Evolutionary conservation across 2,329 filamentous ascomycete genomes (phyloP).

Genomic region (Beauveria sp.): DNA sequence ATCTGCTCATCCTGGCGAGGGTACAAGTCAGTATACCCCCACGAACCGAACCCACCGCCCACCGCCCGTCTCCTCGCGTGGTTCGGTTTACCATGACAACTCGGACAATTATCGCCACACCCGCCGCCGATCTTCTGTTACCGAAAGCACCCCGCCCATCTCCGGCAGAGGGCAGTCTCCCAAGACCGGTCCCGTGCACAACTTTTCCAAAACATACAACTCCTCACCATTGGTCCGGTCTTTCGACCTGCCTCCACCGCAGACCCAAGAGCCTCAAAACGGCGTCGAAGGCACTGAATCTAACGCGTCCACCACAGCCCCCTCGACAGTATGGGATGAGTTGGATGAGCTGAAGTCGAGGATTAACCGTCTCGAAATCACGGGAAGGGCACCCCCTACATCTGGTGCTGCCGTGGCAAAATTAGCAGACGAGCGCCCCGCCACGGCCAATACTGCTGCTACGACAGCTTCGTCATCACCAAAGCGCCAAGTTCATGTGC

Average conservation of each 20-base stretch:
- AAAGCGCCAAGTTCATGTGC: conserved; percentile 44
- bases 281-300: conserved; percentile 69
- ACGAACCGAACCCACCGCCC: conserved; percentile 28
- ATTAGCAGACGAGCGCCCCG: conserved; percentile 70
- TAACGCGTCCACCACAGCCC: conserved; percentile 76
- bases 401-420: conserved; percentile 73
- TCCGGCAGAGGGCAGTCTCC: conserved; percentile 37
- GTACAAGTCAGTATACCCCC: conserved; percentile 17
- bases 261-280: conserved; percentile 27
- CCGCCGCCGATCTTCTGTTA: conserved; percentile 36
- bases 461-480: conserved; percentile 90
- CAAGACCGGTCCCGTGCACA: conserved; percentile 25
- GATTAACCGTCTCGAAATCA: conserved; percentile 82
- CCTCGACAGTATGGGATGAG: conserved; percentile 96
- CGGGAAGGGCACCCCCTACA: conserved; percentile 76
- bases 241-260: conserved; percentile 25
- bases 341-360: conserved; percentile 90
- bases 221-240: conserved; percentile 51
- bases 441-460: conserved; percentile 82
- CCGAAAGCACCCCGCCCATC: conserved; percentile 34
- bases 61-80: conserved; percentile 42
- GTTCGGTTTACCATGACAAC: conserved; percentile 39
- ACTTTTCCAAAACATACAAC: conserved; percentile 36
- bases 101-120: conserved; percentile 23
- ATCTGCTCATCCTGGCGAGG: conserved; percentile 30